Conservation (phyloP, 176 grass and related monocot genomes). For the Zoysia pacifica region DNA sequence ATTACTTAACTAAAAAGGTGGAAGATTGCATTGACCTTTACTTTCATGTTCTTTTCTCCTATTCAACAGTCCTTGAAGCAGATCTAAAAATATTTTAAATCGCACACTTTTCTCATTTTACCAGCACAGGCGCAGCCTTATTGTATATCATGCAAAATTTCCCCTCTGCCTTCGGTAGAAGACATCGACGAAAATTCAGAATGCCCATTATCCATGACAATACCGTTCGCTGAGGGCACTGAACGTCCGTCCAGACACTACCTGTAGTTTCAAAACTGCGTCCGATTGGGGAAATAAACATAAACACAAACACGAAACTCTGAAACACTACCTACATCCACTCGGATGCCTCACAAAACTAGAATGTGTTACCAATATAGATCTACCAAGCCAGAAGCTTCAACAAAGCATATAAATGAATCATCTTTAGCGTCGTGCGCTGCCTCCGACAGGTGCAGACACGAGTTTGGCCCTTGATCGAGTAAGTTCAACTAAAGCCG, state of each 20-base stretch:
- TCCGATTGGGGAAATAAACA: not conserved
- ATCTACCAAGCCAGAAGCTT: constrained; percentile 15
- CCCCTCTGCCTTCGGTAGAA: not conserved
- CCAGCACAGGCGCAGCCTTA: not conserved
- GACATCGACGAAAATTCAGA: not conserved
- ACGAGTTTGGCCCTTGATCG: not conserved
- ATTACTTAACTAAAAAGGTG: no score
- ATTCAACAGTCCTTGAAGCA: no score
- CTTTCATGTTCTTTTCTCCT: no score
- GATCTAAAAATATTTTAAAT: no score
- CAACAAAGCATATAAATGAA: not conserved
- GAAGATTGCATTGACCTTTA: no score
- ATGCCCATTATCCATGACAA: not conserved
- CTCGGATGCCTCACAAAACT: constrained; percentile 8
- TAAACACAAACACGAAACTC: not conserved
- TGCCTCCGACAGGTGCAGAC: not conserved
- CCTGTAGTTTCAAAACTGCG: not conserved
- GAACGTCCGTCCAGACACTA: not conserved
- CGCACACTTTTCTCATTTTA: no score
- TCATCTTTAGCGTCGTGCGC: not conserved
- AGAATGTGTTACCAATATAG: not conserved
- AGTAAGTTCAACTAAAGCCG: not conserved
- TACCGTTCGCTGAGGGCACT: not conserved
- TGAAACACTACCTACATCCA: constrained; percentile 19
- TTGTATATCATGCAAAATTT: not conserved